Evolutionary conservation across 2,329 filamentous ascomycete genomes (phyloP).

Genomic region (Cladosporium austrohemisphaericum): DNA sequence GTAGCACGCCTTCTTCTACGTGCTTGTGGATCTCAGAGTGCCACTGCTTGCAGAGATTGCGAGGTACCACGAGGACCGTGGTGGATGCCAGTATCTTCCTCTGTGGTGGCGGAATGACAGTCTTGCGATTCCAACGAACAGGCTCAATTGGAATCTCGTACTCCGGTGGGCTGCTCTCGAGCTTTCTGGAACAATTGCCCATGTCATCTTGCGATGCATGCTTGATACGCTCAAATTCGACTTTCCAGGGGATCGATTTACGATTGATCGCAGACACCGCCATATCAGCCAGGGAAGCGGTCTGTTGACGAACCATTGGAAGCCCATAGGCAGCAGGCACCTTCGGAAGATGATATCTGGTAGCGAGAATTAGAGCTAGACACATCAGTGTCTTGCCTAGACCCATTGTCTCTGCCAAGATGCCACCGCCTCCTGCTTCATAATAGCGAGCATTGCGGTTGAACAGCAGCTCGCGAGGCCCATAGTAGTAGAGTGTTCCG

Average conservation of each 20-base stretch:
- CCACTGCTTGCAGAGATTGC: slow-evolving; percentile 84
- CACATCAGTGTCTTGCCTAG: slow-evolving; percentile 85
- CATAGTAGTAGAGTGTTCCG: slow-evolving; percentile 65
- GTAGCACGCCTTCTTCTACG: slow-evolving; percentile 55
- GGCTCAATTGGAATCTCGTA: slow-evolving; percentile 41
- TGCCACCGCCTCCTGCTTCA: slow-evolving; percentile 70
- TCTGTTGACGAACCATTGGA: slow-evolving; percentile 41
- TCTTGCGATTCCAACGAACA: slow-evolving; percentile 42
- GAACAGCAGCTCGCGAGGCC: slow-evolving; percentile 60
- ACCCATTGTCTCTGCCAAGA: slow-evolving; percentile 77
- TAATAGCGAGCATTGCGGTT: slow-evolving; percentile 67
- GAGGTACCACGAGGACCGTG: slow-evolving; percentile 76
- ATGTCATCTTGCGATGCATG: slow-evolving; percentile 50
- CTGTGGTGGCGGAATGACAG: slow-evolving; percentile 38
- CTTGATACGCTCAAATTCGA: slow-evolving; percentile 55
- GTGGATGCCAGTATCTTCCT: slow-evolving; percentile 62
- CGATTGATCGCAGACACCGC: slow-evolving; percentile 66
- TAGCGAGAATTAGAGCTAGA: slow-evolving; percentile 67
- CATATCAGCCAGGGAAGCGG: slow-evolving; percentile 70
- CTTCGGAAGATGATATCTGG: slow-evolving; percentile 62
- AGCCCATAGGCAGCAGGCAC: slow-evolving; percentile 59
- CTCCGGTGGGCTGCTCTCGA: slow-evolving; percentile 39
- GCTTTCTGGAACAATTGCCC: slow-evolving; percentile 50
- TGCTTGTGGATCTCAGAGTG: slow-evolving; percentile 75
- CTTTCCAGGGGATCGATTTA: slow-evolving; percentile 66